These are phyloP conservation scores for Phaffomyces antillensis DNA, from an alignment of 805 yeast genomes.

Conservation along the genomic window DNA sequence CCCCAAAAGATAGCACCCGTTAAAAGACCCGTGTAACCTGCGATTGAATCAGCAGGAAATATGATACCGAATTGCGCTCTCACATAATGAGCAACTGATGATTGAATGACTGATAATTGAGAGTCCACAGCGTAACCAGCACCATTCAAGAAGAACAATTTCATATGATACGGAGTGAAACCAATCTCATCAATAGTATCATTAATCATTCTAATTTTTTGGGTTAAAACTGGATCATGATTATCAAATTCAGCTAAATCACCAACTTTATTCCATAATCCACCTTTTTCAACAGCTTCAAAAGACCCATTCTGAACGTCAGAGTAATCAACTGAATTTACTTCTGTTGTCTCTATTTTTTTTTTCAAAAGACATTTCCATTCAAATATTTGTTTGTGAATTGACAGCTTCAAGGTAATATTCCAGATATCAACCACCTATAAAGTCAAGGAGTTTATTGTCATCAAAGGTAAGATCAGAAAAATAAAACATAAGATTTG, in stretches of 20 bases:
- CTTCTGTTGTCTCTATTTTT: too few relatives aligned
- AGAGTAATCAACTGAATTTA: too few relatives aligned
- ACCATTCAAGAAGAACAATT: constrained; percentile 41
- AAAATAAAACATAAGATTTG: too few relatives aligned
- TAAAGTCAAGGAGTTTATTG: too few relatives aligned
- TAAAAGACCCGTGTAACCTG: constrained; percentile 40
- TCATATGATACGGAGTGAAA: constrained; percentile 45
- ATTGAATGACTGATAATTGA: constrained; percentile 38
- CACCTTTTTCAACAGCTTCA: neutral
- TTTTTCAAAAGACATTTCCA: too few relatives aligned
- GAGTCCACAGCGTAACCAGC: constrained; percentile 46
- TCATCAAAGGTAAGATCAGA: too few relatives aligned
- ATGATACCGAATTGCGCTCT: constrained; percentile 37
- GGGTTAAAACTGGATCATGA: constrained; percentile 22
- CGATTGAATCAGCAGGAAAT: constrained; percentile 36
- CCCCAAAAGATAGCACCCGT: constrained; percentile 46
- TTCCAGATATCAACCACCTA: too few relatives aligned
- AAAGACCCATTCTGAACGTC: neutral
- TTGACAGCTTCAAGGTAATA: too few relatives aligned
- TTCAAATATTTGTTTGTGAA: too few relatives aligned
- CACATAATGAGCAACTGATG: constrained; percentile 37
- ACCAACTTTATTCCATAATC: constrained; percentile 10
- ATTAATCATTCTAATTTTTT: constrained; percentile 38
- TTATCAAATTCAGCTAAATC: constrained; percentile 10
- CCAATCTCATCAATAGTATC: constrained; percentile 55